Evolutionary conservation across 495 filamentous ascomycete genomes (phyloP), one percentile per base, ranked within the genome.

Genomic region (Penicillium pulvis): DNA sequence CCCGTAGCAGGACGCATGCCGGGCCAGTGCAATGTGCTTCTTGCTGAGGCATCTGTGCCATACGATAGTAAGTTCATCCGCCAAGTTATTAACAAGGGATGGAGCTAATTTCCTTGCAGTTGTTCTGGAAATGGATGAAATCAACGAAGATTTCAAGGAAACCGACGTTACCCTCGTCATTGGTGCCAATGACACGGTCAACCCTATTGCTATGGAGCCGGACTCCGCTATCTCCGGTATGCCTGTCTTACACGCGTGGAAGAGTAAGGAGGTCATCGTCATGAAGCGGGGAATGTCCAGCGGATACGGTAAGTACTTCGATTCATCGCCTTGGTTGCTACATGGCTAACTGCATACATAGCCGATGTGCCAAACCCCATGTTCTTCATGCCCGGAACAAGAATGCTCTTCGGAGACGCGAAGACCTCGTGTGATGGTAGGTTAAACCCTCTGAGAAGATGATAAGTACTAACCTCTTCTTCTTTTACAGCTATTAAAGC

Each of bases 101-200:
- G 1, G 20, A 8, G 14, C 66, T 74, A 43, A 72, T 24, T 4
- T 16, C 23, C 23, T 20, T 31, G 10, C 11, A 79, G 74, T 91
- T 49, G 89, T 92, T 35, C 77, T 91, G 17, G 90, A 93, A 74
- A 92, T 92, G 90, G 90, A 92, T 69, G 90, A 93, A 72, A 92
- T 93, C 73, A 93, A 93, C 71, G 90, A 93, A 50, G 90, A 92
- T 69, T 93, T 93, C 72, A 64, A 76, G 36, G 87, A 91, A 39
- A 92, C 90, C 0, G 90, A 92, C 61, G 80, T 93, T n/a, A 90
- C 89, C 7, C 80, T 93, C 3, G 89, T 93, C 10, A 93, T 93
- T 62, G 90, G 90, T 5, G 90, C 90, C 11, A 93, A 93, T 62
- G 90, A 93, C 61, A 92, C 90, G 0, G 90, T 93, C 10, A 93